These are phyloP conservation scores for Capronia americana DNA, from an alignment of 2,329 filamentous ascomycete genomes.

Conservation along the genomic window DNA sequence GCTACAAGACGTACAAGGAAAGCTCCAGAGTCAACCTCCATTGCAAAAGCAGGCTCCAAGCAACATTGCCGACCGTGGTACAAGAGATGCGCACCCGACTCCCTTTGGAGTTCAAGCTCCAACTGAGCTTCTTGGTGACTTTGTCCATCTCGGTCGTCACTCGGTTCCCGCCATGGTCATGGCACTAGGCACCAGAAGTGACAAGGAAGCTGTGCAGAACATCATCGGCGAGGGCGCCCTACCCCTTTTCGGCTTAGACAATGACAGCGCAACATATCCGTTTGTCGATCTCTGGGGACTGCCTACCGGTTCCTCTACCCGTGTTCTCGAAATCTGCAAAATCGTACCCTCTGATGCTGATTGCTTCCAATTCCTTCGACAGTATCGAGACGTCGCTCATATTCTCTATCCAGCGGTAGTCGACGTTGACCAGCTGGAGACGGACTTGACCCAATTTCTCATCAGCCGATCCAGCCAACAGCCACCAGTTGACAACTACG, in stretches of 20 bases:
- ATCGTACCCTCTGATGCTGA: slow-evolving; percentile 64
- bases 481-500: slow-evolving; percentile 45
- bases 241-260: slow-evolving; percentile 67
- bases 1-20: slow-evolving; percentile 16
- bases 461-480: slow-evolving; percentile 52
- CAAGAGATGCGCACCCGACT: slow-evolving; percentile 49
- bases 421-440: slow-evolving; percentile 61
- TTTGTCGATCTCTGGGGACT: slow-evolving; percentile 69
- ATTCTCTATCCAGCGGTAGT: slow-evolving; percentile 66
- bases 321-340: slow-evolving; percentile 63
- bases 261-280: slow-evolving; percentile 68
- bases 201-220: slow-evolving; percentile 55
- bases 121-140: slow-evolving; percentile 51
- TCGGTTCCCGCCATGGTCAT: slow-evolving; percentile 67
- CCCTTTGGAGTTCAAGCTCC: slow-evolving; percentile 13
- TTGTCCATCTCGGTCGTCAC: slow-evolving; percentile 66
- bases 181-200: slow-evolving; percentile 58
- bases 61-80: background rate
- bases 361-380: slow-evolving; percentile 54
- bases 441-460: slow-evolving; percentile 60
- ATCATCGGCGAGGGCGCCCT: slow-evolving; percentile 65
- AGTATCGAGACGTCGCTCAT: slow-evolving; percentile 62
- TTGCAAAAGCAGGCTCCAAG: background rate
- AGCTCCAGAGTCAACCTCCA: background rate
- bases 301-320: slow-evolving; percentile 60